A percentile compares a stretch with the other conserved stretches of the same genome.
Evolutionary conservation across 371 early-diverging fungal species (phyloP).

Genomic region (Mortierella sp.): DNA sequence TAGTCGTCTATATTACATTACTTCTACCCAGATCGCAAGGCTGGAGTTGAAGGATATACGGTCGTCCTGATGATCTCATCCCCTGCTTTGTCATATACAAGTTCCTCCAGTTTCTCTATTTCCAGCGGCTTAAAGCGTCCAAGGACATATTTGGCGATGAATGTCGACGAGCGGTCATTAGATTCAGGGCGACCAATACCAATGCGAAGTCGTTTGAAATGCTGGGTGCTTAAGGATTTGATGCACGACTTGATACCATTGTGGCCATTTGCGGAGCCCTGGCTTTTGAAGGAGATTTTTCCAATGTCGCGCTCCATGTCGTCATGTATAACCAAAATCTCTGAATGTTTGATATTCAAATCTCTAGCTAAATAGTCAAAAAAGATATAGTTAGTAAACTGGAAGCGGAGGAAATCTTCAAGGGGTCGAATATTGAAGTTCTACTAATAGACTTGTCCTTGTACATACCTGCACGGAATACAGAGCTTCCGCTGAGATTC

Average conservation of each 20-base stretch:
- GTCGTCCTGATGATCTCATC: slow-evolving; percentile 36
- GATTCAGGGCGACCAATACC: slow-evolving; percentile 76
- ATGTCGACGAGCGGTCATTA: slow-evolving; percentile 57
- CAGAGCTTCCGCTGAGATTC: slow-evolving; percentile 80
- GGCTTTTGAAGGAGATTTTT: slow-evolving; percentile 68
- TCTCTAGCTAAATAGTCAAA: slow-evolving; percentile 52
- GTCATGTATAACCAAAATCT: slow-evolving; percentile 81
- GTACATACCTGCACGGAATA: slow-evolving; percentile 72
- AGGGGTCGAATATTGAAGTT: too few species aligned
- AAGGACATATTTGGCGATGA: slow-evolving; percentile 73
- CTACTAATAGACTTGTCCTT: neutral
- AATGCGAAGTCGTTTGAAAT: slow-evolving; percentile 71
- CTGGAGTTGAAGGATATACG: slow-evolving; percentile 4
- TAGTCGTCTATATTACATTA: too few species aligned
- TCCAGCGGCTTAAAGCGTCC: slow-evolving; percentile 64
- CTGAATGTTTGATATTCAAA: slow-evolving; percentile 44
- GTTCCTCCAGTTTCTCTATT: slow-evolving; percentile 57
- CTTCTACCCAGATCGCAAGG: too few species aligned
- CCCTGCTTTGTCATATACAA: slow-evolving; percentile 34
- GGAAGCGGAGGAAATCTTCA: neutral
- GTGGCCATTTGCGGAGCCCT: slow-evolving; percentile 78
- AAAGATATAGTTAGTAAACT: neutral
- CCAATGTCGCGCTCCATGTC: slow-evolving; percentile 81
- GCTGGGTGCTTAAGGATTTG: slow-evolving; percentile 62
- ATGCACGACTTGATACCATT: slow-evolving; percentile 83